A percentile compares a stretch with the other conserved stretches of the same genome.
Conservation (phyloP, 345 rosid species). For the Heritiera fomes region DNA sequence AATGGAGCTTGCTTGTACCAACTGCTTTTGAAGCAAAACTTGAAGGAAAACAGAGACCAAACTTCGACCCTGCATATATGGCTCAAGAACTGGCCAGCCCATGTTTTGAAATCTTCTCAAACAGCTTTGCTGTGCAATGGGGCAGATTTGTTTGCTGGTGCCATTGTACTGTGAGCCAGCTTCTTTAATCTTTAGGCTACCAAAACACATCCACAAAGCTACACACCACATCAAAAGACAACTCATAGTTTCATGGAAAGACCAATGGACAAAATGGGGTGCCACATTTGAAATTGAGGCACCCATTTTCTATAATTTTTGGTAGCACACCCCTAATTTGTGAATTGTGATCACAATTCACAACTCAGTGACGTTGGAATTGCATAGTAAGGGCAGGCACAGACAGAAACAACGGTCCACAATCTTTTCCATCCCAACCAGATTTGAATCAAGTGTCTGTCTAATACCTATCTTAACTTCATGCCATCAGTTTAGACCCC, state of each 20-base stretch:
- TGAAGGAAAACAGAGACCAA: too few relatives aligned
- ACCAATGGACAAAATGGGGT: background rate
- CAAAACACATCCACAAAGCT: background rate
- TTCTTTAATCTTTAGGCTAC: constrained; percentile 7
- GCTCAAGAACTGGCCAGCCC: background rate
- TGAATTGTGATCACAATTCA: background rate
- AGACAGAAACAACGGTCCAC: constrained; percentile 18
- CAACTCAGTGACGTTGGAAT: constrained; percentile 10
- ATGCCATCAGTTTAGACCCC: constrained; percentile 19
- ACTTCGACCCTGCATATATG: background rate
- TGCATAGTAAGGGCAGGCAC: constrained; percentile 2
- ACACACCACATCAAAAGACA: constrained; percentile 2
- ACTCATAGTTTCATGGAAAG: background rate
- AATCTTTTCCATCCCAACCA: background rate
- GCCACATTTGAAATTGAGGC: constrained; percentile 9
- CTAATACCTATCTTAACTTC: constrained; percentile 6
- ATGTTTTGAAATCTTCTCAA: background rate
- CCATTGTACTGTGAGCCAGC: background rate
- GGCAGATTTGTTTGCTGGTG: too few relatives aligned
- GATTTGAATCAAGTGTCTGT: constrained; percentile 5
- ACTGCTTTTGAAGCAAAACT: too few relatives aligned
- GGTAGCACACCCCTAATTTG: background rate
- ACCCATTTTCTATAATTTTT: background rate
- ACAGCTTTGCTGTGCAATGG: background rate
- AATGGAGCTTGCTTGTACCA: too few relatives aligned